Evolutionary conservation across 1,284 basidiomycete species (phyloP).

Genomic region (Apiotrichum gracile): DNA sequence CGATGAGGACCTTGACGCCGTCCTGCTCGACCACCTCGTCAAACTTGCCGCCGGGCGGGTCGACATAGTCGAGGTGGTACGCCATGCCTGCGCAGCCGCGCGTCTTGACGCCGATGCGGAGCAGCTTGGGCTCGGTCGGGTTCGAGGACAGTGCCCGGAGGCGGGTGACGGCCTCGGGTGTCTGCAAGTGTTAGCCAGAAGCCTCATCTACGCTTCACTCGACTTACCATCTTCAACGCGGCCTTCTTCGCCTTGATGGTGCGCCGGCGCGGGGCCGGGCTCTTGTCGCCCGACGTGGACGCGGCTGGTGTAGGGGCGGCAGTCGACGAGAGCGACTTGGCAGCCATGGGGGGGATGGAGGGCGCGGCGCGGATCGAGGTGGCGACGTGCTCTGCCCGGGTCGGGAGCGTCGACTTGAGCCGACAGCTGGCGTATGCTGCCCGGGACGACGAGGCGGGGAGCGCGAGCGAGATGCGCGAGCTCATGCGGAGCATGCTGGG

Average conservation of each 20-base stretch:
- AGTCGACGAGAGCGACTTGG: not conserved
- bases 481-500: not conserved
- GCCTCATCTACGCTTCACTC: not conserved
- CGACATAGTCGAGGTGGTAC: conserved; percentile 96
- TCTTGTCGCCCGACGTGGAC: conserved; percentile 2
- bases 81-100: conserved; percentile 99
- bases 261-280: conserved; percentile 17
- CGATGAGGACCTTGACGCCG: conserved; percentile 87
- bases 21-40: conserved; percentile 98
- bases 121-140: conserved; percentile 64
- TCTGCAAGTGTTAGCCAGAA: conserved; percentile 51
- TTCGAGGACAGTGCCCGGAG: conserved; percentile 59
- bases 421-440: not conserved
- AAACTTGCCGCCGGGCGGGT: conserved; percentile 75
- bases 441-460: not conserved
- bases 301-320: not conserved
- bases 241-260: conserved; percentile 67
- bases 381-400: conserved; percentile 7
- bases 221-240: conserved; percentile 70
- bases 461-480: not conserved
- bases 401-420: conserved; percentile 1
- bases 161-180: conserved; percentile 69
- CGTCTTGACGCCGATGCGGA: conserved; percentile 92
- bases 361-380: conserved; percentile 11
- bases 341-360: conserved; percentile 2